These are phyloP conservation scores for Leccinum arenicola DNA, from an alignment of 768 basidiomycete species.

Conservation along the genomic window DNA sequence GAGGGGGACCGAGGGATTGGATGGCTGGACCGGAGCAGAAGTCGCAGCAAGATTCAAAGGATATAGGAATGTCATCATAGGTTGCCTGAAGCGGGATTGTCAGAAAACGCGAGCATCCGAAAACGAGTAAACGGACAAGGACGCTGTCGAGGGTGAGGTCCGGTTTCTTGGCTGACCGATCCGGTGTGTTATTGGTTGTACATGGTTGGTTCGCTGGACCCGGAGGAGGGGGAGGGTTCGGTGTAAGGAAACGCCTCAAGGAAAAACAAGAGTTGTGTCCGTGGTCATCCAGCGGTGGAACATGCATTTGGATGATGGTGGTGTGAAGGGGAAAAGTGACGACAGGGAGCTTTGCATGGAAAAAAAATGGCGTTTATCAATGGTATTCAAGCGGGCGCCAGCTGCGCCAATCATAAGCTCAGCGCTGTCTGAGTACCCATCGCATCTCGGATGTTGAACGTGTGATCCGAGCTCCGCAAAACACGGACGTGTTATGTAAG, in stretches of 20 bases:
- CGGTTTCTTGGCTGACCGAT: conserved; percentile 7
- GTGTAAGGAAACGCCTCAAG: conserved; percentile 20
- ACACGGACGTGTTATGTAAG: conserved; percentile 30
- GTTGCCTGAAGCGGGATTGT: conserved; percentile 6
- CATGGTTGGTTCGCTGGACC: not conserved
- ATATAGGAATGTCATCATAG: conserved; percentile 24
- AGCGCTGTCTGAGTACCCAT: not conserved
- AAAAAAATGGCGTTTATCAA: conserved; percentile 31
- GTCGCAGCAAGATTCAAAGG: conserved; percentile 43
- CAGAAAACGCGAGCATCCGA: not conserved
- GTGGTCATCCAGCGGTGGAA: conserved; percentile 25
- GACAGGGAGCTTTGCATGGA: conserved; percentile 13
- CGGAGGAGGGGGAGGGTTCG: not conserved
- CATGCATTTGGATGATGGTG: conserved; percentile 18
- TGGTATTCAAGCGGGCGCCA: conserved; percentile 7
- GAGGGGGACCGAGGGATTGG: conserved; percentile 34
- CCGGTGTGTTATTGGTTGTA: not conserved
- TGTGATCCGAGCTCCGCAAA: conserved; percentile 30
- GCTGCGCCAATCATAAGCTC: conserved; percentile 7
- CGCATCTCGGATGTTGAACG: conserved; percentile 15
- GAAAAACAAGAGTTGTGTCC: conserved; percentile 18
- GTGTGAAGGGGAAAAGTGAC: conserved; percentile 5
- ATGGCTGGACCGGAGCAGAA: conserved; percentile 34
- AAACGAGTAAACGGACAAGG: conserved; percentile 8
- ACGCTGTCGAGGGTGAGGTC: not conserved